Evolutionary conservation across 306 rosid species (phyloP).

Genomic region (Dalbergia cochinchinensis): DNA sequence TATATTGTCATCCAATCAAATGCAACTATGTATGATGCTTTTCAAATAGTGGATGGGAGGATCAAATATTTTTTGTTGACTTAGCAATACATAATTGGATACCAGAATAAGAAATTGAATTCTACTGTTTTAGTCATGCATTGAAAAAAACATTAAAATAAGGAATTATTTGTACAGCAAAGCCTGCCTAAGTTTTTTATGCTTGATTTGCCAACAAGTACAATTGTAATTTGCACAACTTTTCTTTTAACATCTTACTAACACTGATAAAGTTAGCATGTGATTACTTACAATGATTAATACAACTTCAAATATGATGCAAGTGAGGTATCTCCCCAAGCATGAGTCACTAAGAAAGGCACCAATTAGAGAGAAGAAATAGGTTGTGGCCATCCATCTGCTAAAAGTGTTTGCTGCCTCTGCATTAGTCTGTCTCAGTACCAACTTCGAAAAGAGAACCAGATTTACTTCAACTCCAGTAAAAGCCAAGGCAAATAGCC

Average conservation of each 20-base stretch:
- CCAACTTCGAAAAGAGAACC: conserved; percentile 70
- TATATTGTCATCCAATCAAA: too few relatives aligned
- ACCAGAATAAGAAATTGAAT: too few relatives aligned
- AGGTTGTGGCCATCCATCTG: conserved; percentile 74
- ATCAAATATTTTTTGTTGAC: too few relatives aligned
- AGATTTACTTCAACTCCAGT: conserved; percentile 73
- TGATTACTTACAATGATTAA: conserved; percentile 57
- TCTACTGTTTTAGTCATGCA: too few relatives aligned
- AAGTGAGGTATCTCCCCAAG: conserved; percentile 70
- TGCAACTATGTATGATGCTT: too few relatives aligned
- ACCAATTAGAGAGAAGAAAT: conserved; percentile 66
- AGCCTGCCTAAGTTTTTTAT: not conserved
- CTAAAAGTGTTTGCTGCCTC: conserved; percentile 72
- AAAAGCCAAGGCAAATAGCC: conserved; percentile 64
- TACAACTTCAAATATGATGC: conserved; percentile 59
- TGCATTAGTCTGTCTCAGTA: conserved; percentile 66
- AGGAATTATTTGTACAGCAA: not conserved
- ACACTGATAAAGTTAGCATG: not conserved
- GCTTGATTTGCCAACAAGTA: too few relatives aligned
- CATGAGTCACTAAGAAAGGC: conserved; percentile 76
- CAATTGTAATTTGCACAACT: not conserved
- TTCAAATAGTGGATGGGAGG: too few relatives aligned
- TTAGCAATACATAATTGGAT: too few relatives aligned
- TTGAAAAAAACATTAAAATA: too few relatives aligned
- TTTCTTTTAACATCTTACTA: not conserved